Conservation (phyloP, 306 rosid species). For the Cicer yamashitae region DNA sequence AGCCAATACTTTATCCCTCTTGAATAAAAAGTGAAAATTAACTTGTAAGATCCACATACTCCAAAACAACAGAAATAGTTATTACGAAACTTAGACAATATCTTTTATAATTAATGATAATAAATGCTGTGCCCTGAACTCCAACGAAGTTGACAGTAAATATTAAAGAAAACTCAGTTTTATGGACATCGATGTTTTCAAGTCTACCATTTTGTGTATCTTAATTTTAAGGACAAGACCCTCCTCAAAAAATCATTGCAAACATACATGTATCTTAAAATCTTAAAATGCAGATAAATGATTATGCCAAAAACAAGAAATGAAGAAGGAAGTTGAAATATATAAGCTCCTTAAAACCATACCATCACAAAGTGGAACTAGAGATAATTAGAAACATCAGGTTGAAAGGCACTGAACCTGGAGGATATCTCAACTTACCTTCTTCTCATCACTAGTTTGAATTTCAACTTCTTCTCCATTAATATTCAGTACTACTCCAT, state of each 20-base stretch:
- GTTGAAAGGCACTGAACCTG: background rate
- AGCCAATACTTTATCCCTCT: slow-evolving; percentile 26
- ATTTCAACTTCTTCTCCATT: slow-evolving; percentile 85
- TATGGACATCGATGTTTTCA: slow-evolving; percentile 22
- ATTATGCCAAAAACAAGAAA: slow-evolving; percentile 25
- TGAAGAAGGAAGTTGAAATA: slow-evolving; percentile 37
- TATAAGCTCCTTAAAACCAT: slow-evolving; percentile 24
- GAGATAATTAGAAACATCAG: slow-evolving; percentile 36
- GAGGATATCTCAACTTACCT: slow-evolving; percentile 55
- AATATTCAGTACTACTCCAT: slow-evolving; percentile 71
- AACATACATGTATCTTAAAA: slow-evolving; percentile 16
- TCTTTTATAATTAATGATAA: slow-evolving; percentile 23
- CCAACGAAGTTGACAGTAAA: slow-evolving; percentile 30
- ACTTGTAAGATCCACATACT: slow-evolving; percentile 30
- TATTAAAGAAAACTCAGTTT: slow-evolving; percentile 9
- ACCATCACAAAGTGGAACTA: slow-evolving; percentile 26
- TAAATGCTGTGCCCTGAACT: background rate
- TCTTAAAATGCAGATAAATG: slow-evolving; percentile 30
- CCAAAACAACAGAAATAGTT: slow-evolving; percentile 1
- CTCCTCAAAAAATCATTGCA: slow-evolving; percentile 10
- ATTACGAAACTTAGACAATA: background rate
- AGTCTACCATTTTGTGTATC: slow-evolving; percentile 16
- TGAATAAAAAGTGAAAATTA: slow-evolving; percentile 13
- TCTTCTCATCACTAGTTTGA: slow-evolving; percentile 63
- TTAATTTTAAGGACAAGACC: slow-evolving; percentile 34